Conservation (phyloP, 1,284 basidiomycete species). For the Earliella scabrosa region DNA sequence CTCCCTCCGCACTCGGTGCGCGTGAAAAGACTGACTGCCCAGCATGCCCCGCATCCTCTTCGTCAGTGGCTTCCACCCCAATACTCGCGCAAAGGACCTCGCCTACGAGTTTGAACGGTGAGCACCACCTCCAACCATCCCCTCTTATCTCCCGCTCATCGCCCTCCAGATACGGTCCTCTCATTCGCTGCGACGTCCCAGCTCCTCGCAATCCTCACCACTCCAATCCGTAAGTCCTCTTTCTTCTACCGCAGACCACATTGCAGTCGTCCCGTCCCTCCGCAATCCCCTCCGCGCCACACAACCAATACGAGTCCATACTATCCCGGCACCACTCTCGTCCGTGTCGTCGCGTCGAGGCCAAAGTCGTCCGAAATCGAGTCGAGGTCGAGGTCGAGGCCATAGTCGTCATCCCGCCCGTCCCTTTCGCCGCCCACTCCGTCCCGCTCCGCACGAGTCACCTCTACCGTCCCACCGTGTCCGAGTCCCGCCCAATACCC, state of each 20-base stretch:
- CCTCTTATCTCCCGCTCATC: background rate
- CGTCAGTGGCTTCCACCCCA: slow-evolving; percentile 82
- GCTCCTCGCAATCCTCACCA: slow-evolving; percentile 77
- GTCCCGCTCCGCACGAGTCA: slow-evolving; percentile 14
- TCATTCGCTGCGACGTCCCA: slow-evolving; percentile 88
- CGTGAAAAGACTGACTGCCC: slow-evolving; percentile 1
- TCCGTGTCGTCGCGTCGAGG: slow-evolving; percentile 2
- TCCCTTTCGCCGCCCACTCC: too few species aligned
- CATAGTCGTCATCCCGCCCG: background rate
- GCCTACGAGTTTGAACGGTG: slow-evolving; percentile 89
- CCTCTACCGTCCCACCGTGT: slow-evolving; percentile 5
- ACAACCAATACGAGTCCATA: background rate
- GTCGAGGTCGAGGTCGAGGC: background rate
- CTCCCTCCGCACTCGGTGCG: background rate
- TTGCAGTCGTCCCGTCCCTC: slow-evolving; percentile 32
- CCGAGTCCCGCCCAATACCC: slow-evolving; percentile 33
- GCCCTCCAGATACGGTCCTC: slow-evolving; percentile 65
- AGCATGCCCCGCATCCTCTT: slow-evolving; percentile 78
- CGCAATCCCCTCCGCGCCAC: background rate
- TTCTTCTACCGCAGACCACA: slow-evolving; percentile 25
- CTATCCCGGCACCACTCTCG: slow-evolving; percentile 1
- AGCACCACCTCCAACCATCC: slow-evolving; percentile 1
- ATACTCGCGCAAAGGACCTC: slow-evolving; percentile 80
- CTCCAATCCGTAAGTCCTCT: slow-evolving; percentile 75
- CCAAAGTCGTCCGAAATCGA: background rate